Evolutionary conservation across 805 yeast species (phyloP).

Genomic region (Priceomyces castillae): DNA sequence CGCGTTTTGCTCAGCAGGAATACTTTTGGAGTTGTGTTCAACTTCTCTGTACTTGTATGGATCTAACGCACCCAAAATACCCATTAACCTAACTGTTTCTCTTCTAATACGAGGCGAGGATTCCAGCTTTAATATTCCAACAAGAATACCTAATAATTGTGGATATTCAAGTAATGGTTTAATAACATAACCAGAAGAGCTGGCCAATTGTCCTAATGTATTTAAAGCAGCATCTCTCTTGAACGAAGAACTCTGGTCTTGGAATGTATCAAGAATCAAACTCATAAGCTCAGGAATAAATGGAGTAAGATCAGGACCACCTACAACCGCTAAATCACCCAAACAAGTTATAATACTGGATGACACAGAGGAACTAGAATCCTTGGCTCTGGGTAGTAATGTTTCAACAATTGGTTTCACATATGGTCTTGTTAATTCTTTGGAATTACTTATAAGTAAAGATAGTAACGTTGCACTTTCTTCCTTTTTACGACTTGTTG

Average conservation of each 20-base stretch:
- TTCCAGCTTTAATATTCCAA: conserved; percentile 79
- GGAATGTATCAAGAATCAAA: conserved; percentile 77
- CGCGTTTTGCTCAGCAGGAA: conserved; percentile 71
- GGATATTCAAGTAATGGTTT: conserved; percentile 93
- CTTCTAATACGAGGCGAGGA: conserved; percentile 69
- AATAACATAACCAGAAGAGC: conserved; percentile 91
- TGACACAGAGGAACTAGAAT: conserved; percentile 75
- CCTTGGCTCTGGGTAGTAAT: conserved; percentile 70
- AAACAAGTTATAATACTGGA: conserved; percentile 81
- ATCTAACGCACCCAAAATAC: conserved; percentile 93
- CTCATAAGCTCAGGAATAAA: conserved; percentile 83
- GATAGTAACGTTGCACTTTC: conserved; percentile 79
- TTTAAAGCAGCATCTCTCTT: conserved; percentile 88
- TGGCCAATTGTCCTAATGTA: conserved; percentile 83
- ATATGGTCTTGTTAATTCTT: conserved; percentile 84
- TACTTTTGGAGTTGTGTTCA: conserved; percentile 61
- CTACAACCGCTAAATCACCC: conserved; percentile 86
- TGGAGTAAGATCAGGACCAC: conserved; percentile 77
- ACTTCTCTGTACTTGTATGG: conserved; percentile 94
- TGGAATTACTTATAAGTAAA: conserved; percentile 71
- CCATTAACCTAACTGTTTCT: conserved; percentile 85
- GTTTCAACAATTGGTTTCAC: conserved; percentile 88
- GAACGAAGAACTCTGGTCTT: conserved; percentile 85
- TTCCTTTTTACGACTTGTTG: conserved; percentile 71
- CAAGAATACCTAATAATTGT: conserved; percentile 75